A percentile compares a stretch with the other conserved stretches of the same genome.
These are phyloP conservation scores for Kodamaea anthophila DNA, from an alignment of 1,139 yeast genomes.

Conservation along the genomic window DNA sequence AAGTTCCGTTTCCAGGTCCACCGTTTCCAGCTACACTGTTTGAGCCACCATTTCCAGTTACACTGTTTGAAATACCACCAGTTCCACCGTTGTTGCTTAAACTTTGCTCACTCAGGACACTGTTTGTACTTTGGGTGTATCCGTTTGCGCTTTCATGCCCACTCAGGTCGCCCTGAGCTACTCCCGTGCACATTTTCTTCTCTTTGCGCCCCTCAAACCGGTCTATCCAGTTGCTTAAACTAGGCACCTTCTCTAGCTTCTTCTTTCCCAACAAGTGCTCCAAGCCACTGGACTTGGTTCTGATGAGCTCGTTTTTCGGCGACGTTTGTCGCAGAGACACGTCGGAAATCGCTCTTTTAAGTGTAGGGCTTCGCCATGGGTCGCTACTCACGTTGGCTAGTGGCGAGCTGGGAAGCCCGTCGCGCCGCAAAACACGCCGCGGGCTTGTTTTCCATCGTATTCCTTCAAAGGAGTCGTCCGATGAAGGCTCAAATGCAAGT, in stretches of 20 bases:
- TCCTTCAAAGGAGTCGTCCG: slow-evolving; percentile 45
- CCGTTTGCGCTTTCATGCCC: no score
- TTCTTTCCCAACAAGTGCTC: slow-evolving; percentile 10
- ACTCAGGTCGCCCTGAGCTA: not conserved
- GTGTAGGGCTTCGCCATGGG: slow-evolving; percentile 15
- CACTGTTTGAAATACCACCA: not conserved
- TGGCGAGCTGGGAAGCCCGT: slow-evolving; percentile 32
- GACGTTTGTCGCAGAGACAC: slow-evolving; percentile 13
- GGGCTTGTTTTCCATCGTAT: slow-evolving; percentile 39
- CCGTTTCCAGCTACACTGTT: not conserved
- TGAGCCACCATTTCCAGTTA: not conserved
- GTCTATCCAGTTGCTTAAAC: slow-evolving; percentile 27
- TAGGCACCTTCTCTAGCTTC: slow-evolving; percentile 6
- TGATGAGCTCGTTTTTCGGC: slow-evolving; percentile 18
- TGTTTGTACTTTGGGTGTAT: no score
- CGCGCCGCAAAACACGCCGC: slow-evolving; percentile 8
- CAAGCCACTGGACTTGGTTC: slow-evolving; percentile 29
- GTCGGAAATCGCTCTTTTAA: slow-evolving; percentile 25
- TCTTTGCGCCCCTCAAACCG: slow-evolving; percentile 19
- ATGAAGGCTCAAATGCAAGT: slow-evolving; percentile 19
- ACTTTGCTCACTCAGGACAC: no score
- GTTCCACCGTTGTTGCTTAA: no score
- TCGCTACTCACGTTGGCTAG: slow-evolving; percentile 10
- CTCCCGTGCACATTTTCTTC: not conserved
- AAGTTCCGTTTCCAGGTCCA: not conserved